Percentiles rank a stretch among this genome's conserved stretches.
These are phyloP conservation scores for Glonium stellatum DNA, from an alignment of 495 filamentous ascomycete genomes.

Conservation along the genomic window DNA sequence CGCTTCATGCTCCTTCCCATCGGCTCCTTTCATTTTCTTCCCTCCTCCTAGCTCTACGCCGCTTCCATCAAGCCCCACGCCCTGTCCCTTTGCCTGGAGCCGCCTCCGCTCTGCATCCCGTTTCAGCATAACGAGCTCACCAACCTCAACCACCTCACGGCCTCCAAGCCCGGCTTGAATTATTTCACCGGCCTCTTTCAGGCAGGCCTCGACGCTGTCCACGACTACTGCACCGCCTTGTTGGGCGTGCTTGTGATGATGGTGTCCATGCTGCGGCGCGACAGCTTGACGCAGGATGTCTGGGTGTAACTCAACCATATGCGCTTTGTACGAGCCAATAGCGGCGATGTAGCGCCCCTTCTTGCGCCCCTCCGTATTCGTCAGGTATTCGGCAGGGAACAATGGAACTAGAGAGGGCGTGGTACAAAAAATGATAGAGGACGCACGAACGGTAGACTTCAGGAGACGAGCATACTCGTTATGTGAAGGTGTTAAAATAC, in stretches of 20 bases:
- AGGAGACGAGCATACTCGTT: slow-evolving; percentile 62
- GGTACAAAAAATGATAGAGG: slow-evolving; percentile 77
- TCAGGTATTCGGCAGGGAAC: slow-evolving; percentile 59
- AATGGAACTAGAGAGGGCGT: slow-evolving; percentile 56
- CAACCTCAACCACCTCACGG: slow-evolving; percentile 74
- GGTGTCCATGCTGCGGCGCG: slow-evolving; percentile 44
- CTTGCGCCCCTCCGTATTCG: slow-evolving; percentile 57
- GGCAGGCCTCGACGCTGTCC: slow-evolving; percentile 68
- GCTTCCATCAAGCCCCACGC: slow-evolving; percentile 9
- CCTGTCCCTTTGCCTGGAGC: slow-evolving; percentile 34
- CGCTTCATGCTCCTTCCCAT: slow-evolving; percentile 34
- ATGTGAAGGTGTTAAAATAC: slow-evolving; percentile 62
- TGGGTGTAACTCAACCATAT: slow-evolving; percentile 80
- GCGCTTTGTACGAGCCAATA: slow-evolving; percentile 73
- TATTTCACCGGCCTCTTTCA: slow-evolving; percentile 85
- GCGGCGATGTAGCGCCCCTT: slow-evolving; percentile 74
- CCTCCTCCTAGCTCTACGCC: slow-evolving; percentile 25
- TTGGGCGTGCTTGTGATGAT: slow-evolving; percentile 64
- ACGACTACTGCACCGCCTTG: slow-evolving; percentile 75
- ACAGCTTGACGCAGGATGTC: slow-evolving; percentile 68
- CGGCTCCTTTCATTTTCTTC: slow-evolving; percentile 25
- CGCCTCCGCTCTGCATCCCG: slow-evolving; percentile 30
- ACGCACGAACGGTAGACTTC: slow-evolving; percentile 57
- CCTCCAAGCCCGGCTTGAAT: slow-evolving; percentile 66
- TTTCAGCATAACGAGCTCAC: slow-evolving; percentile 73